phyloP scores from a whole-genome alignment of 2,329 filamentous ascomycete species.

The Neofusicoccum parvum region DNA sequence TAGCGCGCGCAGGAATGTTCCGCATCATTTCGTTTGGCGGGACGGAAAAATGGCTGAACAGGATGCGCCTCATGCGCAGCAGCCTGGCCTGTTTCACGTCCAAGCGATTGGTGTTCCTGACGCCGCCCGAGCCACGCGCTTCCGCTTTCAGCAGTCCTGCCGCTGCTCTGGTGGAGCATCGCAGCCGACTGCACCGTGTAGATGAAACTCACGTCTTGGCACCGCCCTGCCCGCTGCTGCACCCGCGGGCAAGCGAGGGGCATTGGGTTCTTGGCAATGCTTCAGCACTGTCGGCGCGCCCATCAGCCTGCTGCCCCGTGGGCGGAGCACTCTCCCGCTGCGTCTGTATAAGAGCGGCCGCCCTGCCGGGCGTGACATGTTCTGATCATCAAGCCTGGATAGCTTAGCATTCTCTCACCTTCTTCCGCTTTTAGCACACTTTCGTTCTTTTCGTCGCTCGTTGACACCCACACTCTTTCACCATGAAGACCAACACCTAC shows the following conservation, averaged over 20 bases:
- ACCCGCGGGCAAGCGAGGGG: too few species aligned
- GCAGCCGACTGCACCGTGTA: slow-evolving; percentile 2
- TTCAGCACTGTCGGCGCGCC: neutral
- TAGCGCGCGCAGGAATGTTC: slow-evolving; percentile 1
- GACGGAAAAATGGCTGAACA: slow-evolving; percentile 11
- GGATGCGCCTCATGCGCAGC: slow-evolving; percentile 2
- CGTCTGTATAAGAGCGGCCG: neutral
- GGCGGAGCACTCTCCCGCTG: neutral
- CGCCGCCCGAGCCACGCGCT: slow-evolving; percentile 1
- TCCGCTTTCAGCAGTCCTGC: slow-evolving; percentile 6
- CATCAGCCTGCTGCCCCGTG: neutral
- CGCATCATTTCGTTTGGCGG: slow-evolving; percentile 19
- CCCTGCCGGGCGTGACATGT: neutral
- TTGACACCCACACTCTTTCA: slow-evolving; percentile 27
- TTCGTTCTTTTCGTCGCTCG: slow-evolving; percentile 20
- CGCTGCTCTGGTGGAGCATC: neutral
- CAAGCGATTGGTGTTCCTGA: slow-evolving; percentile 20
- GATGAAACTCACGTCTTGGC: slow-evolving; percentile 16
- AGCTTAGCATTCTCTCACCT: slow-evolving; percentile 9
- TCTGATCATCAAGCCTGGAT: slow-evolving; percentile 16
- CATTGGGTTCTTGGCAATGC: neutral
- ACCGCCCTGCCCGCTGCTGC: neutral
- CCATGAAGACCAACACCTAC: slow-evolving; percentile 35
- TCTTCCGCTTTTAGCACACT: slow-evolving; percentile 16
- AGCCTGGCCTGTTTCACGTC: slow-evolving; percentile 11